These are phyloP conservation scores for Suillus spraguei DNA, from an alignment of 768 basidiomycete species.

Conservation along the genomic window DNA sequence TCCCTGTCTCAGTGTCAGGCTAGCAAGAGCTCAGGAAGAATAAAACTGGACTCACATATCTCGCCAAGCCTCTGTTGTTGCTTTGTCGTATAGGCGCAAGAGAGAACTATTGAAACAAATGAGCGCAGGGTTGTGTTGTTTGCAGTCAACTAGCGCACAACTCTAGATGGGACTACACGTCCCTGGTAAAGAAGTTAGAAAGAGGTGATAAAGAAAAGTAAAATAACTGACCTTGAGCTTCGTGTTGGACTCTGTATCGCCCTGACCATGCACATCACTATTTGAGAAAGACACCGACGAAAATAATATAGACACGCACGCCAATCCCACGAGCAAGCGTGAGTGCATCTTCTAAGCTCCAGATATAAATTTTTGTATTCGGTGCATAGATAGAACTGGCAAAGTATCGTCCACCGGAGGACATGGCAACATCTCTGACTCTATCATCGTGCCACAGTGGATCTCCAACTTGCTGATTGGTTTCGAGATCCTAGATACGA, in stretches of 20 bases:
- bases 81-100: no score
- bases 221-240: background rate
- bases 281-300: background rate
- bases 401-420: slow-evolving; percentile 76
- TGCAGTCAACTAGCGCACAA: background rate
- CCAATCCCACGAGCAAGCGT: background rate
- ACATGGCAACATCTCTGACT: slow-evolving; percentile 75
- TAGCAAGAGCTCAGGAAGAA: background rate
- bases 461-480: slow-evolving; percentile 22
- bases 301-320: background rate
- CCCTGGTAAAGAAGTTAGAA: background rate
- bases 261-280: background rate
- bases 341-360: slow-evolving; percentile 60
- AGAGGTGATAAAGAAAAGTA: background rate
- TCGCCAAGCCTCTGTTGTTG: background rate
- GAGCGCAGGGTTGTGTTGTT: no score
- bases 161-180: background rate
- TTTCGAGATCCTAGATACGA: slow-evolving; percentile 1
- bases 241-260: background rate
- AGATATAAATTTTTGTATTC: slow-evolving; percentile 75
- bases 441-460: slow-evolving; percentile 78
- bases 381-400: slow-evolving; percentile 67
- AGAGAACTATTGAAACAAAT: background rate
- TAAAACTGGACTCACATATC: background rate
- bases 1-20: background rate